Percentiles rank a stretch among this genome's conserved stretches.
phyloP scores from a whole-genome alignment of 2,329 filamentous ascomycete genomes.

The Cladophialophora yegresii region DNA sequence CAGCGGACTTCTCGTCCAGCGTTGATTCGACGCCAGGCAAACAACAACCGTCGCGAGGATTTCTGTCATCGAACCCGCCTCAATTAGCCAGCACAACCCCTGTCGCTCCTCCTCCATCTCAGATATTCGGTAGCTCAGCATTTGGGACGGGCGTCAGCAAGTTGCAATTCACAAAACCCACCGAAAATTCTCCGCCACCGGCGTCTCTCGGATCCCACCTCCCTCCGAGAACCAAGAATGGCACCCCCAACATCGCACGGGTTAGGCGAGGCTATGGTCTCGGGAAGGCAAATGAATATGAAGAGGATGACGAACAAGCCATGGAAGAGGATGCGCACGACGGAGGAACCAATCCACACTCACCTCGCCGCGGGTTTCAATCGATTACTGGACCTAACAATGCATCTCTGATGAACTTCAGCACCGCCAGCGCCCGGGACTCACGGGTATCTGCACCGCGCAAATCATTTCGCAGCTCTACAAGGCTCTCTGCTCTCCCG shows the following conservation, averaged over 20 bases:
- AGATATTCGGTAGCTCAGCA: slow-evolving; percentile 56
- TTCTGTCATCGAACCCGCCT: slow-evolving; percentile 29
- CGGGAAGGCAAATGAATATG: slow-evolving; percentile 46
- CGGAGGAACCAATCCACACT: slow-evolving; percentile 14
- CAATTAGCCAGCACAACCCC: slow-evolving; percentile 48
- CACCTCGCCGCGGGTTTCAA: slow-evolving; percentile 16
- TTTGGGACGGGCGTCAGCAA: slow-evolving; percentile 44
- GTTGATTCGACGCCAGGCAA: slow-evolving; percentile 32
- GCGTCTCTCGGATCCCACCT: slow-evolving; percentile 35
- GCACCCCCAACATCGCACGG: slow-evolving; percentile 28
- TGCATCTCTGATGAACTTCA: slow-evolving; percentile 42
- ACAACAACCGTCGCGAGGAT: slow-evolving; percentile 19
- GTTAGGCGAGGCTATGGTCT: slow-evolving; percentile 42
- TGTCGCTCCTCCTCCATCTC: slow-evolving; percentile 55
- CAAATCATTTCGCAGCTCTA: slow-evolving; percentile 23
- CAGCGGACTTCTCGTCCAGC: slow-evolving; percentile 37
- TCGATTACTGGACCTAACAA: slow-evolving; percentile 19
- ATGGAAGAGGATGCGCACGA: not conserved
- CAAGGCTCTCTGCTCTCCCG: slow-evolving; percentile 36
- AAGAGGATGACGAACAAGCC: slow-evolving; percentile 20
- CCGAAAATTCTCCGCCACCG: slow-evolving; percentile 45
- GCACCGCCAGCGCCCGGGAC: slow-evolving; percentile 47
- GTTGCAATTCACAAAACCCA: slow-evolving; percentile 45
- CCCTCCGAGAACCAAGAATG: slow-evolving; percentile 41
- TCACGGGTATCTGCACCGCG: slow-evolving; percentile 38